Base-by-base conservation (phyloP, 2,329 filamentous ascomycete genomes). In the Diaporthe vaccinii region DNA sequence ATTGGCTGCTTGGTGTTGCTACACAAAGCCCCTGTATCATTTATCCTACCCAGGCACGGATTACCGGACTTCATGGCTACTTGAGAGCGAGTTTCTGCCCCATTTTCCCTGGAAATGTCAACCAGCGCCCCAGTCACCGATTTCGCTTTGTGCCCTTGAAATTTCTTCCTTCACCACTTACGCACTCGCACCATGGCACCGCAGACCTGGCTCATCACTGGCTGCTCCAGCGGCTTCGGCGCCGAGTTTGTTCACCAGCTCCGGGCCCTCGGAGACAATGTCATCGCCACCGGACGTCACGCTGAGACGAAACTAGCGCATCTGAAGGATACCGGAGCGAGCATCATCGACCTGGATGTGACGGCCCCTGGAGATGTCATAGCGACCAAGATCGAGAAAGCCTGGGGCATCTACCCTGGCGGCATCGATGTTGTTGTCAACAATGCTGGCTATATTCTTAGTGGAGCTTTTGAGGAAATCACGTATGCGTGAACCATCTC, bases 161-260 rank as follows among this genome's bases (percentile, higher is more conserved):
- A 34, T 34, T 34, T 31, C 53, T 7, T 28, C 36, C 31, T 10
- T 34, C 9, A 22, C 1, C 28, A 58, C 0, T n/a, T 15, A 62
- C 39, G 15, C 39, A n/a, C 14, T 44, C 14, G 17, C 34, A 49
- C 17, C 17, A 72, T 72, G 69, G 53, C 69, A 59, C 65, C 65
- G 2, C 51, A 79, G 73, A 84, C 82, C 1, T 85, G 83, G 83
- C 55, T 87, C 22, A 83, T 87, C 53, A 87, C 86, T 1, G 85
- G 85, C 61, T 85, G 84, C 77, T 86, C 85, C 12, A 86, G 83
- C 67, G 85, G 85, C 28, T 86, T 87, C 51, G 86, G 85, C 20
- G 80, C 83, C 51, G 67, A 79, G 6, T 79, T 86, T 25, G 83
- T 84, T 7, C 80, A 82, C 22, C 81, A 84, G 67, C 81, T 87